phyloP scores from a whole-genome alignment of 2,329 filamentous ascomycete species.

The Aspergillus caelatus region DNA sequence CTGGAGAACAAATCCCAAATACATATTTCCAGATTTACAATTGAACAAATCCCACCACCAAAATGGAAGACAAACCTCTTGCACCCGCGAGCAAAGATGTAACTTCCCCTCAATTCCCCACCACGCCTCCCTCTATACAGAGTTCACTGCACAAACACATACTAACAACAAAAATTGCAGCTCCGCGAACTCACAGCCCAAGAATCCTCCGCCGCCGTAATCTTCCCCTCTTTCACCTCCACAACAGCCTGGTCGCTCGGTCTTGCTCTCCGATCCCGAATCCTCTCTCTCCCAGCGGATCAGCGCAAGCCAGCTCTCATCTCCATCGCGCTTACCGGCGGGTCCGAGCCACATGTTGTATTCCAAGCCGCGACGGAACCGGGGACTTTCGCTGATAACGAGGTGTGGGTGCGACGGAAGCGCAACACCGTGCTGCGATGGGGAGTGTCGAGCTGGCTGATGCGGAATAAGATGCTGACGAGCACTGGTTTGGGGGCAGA shows the following conservation, averaged over 20 bases:
- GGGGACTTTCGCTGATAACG: slow-evolving; percentile 72
- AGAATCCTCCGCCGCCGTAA: slow-evolving; percentile 31
- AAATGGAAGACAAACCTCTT: slow-evolving; percentile 31
- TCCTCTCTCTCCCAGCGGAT: slow-evolving; percentile 35
- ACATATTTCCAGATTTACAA: neutral
- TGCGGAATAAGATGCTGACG: slow-evolving; percentile 64
- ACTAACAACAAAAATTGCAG: slow-evolving; percentile 19
- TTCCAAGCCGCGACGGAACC: slow-evolving; percentile 71
- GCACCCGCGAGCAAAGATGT: slow-evolving; percentile 35
- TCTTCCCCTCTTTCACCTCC: slow-evolving; percentile 43
- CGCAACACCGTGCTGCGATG: slow-evolving; percentile 71
- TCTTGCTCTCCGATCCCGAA: slow-evolving; percentile 39
- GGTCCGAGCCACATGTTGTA: slow-evolving; percentile 55
- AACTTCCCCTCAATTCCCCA: slow-evolving; percentile 8
- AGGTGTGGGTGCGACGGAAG: slow-evolving; percentile 72
- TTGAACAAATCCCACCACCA: slow-evolving; percentile 4
- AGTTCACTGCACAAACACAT: neutral
- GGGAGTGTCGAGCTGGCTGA: slow-evolving; percentile 70
- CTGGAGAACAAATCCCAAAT: neutral
- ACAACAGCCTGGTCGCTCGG: slow-evolving; percentile 44
- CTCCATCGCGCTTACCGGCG: slow-evolving; percentile 41
- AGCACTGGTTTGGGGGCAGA: slow-evolving; percentile 20
- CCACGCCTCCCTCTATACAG: neutral
- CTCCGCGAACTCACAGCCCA: slow-evolving; percentile 29
- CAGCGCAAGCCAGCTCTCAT: slow-evolving; percentile 45